Percentiles rank a stretch among this genome's conserved stretches.
Conservation (phyloP, 2,329 filamentous ascomycete genomes). For the Zalaria obscura region DNA sequence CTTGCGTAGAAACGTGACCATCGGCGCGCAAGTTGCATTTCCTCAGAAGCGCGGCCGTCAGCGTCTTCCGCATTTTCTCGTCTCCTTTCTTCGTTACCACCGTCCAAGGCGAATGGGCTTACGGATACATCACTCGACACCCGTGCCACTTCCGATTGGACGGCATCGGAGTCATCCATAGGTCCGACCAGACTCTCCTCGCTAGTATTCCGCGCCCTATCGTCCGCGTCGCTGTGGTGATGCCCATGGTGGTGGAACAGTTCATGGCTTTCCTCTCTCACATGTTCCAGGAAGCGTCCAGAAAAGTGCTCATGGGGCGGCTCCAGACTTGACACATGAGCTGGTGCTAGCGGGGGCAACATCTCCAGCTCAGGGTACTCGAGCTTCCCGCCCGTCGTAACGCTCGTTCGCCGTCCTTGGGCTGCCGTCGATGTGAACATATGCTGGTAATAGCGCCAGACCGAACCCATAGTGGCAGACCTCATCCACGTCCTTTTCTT, state of each 20-base stretch:
- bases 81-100: no score
- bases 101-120: no score
- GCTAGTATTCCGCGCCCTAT: no score
- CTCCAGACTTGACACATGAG: not conserved
- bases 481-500: conserved; percentile 2
- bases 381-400: conserved; percentile 26
- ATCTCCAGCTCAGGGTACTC: conserved; percentile 34
- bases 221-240: no score
- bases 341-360: conserved; percentile 18
- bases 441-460: conserved; percentile 29
- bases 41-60: no score
- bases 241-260: not conserved
- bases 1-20: no score
- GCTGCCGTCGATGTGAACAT: conserved; percentile 29
- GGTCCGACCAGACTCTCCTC: no score
- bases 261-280: not conserved
- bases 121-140: no score
- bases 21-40: no score
- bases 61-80: no score
- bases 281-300: not conserved
- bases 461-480: conserved; percentile 9
- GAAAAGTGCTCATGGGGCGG: not conserved
- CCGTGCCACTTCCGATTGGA: no score
- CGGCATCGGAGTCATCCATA: no score
- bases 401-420: conserved; percentile 29